Conservation (phyloP, 2,329 filamentous ascomycete genomes). For the Colletotrichum trifolii region DNA sequence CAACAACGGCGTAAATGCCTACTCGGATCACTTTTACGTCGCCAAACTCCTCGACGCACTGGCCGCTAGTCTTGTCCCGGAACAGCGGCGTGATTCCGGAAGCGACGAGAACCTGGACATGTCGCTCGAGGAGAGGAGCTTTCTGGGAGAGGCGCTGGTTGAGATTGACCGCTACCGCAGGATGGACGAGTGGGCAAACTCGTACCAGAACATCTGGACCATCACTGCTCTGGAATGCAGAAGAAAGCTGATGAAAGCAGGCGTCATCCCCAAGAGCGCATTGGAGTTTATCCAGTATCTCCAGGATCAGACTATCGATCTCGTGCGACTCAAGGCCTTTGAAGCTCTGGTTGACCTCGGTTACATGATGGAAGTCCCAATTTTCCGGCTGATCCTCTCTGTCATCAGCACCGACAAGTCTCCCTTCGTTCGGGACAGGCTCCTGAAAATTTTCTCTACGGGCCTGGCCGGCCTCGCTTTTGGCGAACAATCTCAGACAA, state of each 20-base stretch:
- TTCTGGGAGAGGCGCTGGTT: conserved; percentile 64
- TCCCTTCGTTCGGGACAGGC: conserved; percentile 69
- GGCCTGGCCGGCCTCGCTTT: conserved; percentile 73
- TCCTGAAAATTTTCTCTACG: conserved; percentile 68
- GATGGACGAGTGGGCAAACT: conserved; percentile 76
- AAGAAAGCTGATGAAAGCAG: conserved; percentile 71
- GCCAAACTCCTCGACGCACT: conserved; percentile 77
- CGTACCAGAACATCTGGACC: conserved; percentile 76
- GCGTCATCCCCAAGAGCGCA: conserved; percentile 65
- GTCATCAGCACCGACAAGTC: conserved; percentile 71
- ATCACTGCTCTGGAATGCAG: conserved; percentile 71
- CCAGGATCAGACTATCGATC: conserved; percentile 71
- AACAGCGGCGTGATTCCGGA: conserved; percentile 47
- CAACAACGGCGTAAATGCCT: conserved; percentile 90
- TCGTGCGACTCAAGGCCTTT: conserved; percentile 74
- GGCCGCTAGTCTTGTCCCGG: conserved; percentile 67
- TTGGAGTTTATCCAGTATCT: conserved; percentile 72
- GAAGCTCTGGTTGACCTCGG: conserved; percentile 73
- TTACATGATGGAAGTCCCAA: conserved; percentile 63
- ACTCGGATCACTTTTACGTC: conserved; percentile 91
- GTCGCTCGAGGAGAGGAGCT: conserved; percentile 54
- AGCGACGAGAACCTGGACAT: conserved; percentile 53
- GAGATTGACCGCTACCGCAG: conserved; percentile 75
- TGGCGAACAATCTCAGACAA: conserved; percentile 65
- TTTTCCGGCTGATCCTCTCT: conserved; percentile 68